Conservation (phyloP, 108 stramenopile genomes). For the Pseudonitzschia delicatissima region DNA sequence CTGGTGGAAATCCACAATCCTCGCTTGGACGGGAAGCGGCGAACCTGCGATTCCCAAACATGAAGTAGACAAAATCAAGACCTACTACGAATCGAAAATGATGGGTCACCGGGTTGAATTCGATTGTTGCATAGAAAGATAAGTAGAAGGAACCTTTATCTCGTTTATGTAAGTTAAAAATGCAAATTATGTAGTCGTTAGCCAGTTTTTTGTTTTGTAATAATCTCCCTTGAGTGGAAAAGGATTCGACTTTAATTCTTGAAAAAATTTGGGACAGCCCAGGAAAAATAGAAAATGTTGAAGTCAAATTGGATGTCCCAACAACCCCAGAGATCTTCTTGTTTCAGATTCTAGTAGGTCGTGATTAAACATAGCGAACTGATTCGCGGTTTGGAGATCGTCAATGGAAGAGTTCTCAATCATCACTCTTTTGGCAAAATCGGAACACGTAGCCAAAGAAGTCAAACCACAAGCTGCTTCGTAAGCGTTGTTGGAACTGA, state of each 20-base stretch:
- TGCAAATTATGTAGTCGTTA: too few relatives aligned
- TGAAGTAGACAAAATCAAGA: not conserved
- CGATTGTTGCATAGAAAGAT: constrained; percentile 5
- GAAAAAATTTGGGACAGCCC: not conserved
- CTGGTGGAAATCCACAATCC: constrained; percentile 25
- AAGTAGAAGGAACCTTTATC: constrained; percentile 1
- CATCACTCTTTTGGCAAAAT: constrained; percentile 30
- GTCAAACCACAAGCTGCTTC: constrained; percentile 55
- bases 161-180: too few relatives aligned
- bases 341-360: constrained; percentile 59
- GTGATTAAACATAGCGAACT: constrained; percentile 46
- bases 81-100: constrained; percentile 5
- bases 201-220: not conserved
- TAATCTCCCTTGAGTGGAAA: not conserved
- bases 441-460: constrained; percentile 35
- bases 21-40: constrained; percentile 54
- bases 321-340: constrained; percentile 27
- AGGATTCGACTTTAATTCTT: not conserved
- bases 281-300: not conserved
- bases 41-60: constrained; percentile 39
- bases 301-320: constrained; percentile 8
- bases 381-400: constrained; percentile 42
- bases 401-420: constrained; percentile 32
- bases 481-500: constrained; percentile 57
- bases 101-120: constrained; percentile 8